These are phyloP conservation scores for Quercus berberidifolia DNA, from an alignment of 306 rosid species.

Conservation along the genomic window DNA sequence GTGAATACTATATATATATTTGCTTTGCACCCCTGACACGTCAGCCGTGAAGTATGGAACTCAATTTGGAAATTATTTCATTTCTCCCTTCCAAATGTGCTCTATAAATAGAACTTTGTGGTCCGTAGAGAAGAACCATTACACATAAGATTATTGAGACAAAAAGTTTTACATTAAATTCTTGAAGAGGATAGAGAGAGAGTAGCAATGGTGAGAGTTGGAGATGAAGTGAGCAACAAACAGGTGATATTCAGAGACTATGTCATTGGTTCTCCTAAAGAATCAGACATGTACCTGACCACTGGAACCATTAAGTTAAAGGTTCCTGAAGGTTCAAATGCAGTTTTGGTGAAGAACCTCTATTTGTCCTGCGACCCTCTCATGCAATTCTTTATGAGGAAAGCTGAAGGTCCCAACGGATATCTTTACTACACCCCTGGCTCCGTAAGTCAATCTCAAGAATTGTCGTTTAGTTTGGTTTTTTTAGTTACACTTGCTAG, in stretches of 20 bases:
- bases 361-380: slow-evolving; percentile 67
- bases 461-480: neutral
- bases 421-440: slow-evolving; percentile 33
- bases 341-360: slow-evolving; percentile 54
- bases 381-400: slow-evolving; percentile 31
- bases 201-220: neutral
- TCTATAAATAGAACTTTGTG: too few relatives aligned
- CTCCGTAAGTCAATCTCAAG: slow-evolving; percentile 22
- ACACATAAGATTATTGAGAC: too few relatives aligned
- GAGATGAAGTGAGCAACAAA: slow-evolving; percentile 33
- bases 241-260: slow-evolving; percentile 30
- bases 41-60: too few relatives aligned
- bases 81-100: too few relatives aligned
- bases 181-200: too few relatives aligned
- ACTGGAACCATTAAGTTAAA: slow-evolving; percentile 25
- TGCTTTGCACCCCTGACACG: too few relatives aligned
- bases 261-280: slow-evolving; percentile 37
- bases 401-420: neutral
- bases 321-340: slow-evolving; percentile 29
- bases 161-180: too few relatives aligned
- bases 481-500: neutral
- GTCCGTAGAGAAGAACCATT: too few relatives aligned
- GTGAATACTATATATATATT: too few relatives aligned
- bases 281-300: slow-evolving; percentile 33
- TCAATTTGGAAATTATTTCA: too few relatives aligned